Evolutionary conservation across 164 flowering plant species (phyloP), one percentile per base, ranked within the genome.

Genomic region (Buxus sempervirens): DNA sequence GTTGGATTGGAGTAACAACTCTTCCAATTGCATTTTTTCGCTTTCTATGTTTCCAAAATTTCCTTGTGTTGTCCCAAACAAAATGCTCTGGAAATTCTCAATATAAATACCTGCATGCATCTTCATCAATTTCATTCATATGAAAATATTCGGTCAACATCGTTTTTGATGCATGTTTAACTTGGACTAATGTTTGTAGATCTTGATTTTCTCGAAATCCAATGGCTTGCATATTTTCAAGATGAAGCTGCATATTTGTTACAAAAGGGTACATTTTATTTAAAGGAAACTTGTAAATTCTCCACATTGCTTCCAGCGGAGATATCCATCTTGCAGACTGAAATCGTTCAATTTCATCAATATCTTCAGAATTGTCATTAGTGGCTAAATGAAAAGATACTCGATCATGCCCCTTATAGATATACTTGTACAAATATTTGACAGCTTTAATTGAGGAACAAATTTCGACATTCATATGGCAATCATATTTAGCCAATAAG

Each of bases 381-480:
- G n/a, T n/a, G n/a, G n/a, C n/a, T n/a, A n/a, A n/a, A n/a, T n/a
- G n/a, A n/a, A 9, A 14, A 1, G 0, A 72, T 26, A 12, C 51
- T n/a, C n/a, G 55, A 24, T 73, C 73, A 36, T 54, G 49, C 0
- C 68, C 71, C 25, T 70, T 77, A 32, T 57, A 70, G 0, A 76
- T 59, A 22, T 76, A 73, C 24, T 72, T 72, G 5, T 70, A 71
- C 16, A 76, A 18, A 57, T 76, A 72, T 23, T 76, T 72, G 0
- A 68, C 42, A 12, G 13, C 53, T 32, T 41, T 60, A 0, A 66
- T 41, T 0, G 6, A 9, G 0, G 66, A 70, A 58, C 74, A 73
- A 13, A 73, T 60, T 54, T 73, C 72, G 9, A 71, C 73, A 54
- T 68, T 71, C 5, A 78, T 62, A 22, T 71, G 73, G 32, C 65